Evolutionary conservation across 352 stramenopile species (phyloP).

Genomic region (Phytophthora hibernalis): DNA sequence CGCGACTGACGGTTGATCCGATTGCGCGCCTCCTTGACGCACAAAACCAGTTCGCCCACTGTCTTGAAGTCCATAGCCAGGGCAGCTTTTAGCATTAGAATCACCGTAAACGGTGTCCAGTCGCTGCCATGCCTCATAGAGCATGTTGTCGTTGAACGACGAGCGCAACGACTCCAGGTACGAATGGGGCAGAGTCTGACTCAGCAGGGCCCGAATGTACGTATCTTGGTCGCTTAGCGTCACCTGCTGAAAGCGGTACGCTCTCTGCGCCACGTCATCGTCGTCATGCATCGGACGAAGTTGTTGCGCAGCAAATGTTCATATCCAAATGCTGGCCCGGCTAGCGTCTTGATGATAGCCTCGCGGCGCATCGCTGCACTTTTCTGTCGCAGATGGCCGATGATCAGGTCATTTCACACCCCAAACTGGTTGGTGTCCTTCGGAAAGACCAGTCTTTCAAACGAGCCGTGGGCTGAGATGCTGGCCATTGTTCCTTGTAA

Average conservation of each 20-base stretch:
- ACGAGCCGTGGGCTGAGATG: no score
- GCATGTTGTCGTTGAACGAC: not conserved
- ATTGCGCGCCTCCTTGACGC: slow-evolving; percentile 6
- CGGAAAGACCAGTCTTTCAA: no score
- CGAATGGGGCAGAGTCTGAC: no score
- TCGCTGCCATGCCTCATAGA: not conserved
- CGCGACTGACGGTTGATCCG: slow-evolving; percentile 1
- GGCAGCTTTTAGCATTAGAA: not conserved
- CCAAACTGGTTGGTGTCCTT: no score
- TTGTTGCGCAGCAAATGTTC: not conserved
- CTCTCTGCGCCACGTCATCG: no score
- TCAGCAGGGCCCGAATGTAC: no score
- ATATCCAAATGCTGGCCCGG: not conserved
- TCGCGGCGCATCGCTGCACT: no score
- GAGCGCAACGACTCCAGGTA: not conserved
- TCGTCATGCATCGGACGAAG: not conserved
- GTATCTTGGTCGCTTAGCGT: no score
- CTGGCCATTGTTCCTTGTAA: no score
- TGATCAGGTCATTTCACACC: no score
- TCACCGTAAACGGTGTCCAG: not conserved
- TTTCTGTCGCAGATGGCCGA: no score
- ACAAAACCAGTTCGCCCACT: not conserved
- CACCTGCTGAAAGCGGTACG: not conserved
- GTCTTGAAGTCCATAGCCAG: not conserved
- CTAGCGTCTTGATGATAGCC: not conserved